Evolutionary conservation across 805 yeast species (phyloP), one percentile per base, ranked within the genome.

Genomic region (Saccharomycopsis olivae): DNA sequence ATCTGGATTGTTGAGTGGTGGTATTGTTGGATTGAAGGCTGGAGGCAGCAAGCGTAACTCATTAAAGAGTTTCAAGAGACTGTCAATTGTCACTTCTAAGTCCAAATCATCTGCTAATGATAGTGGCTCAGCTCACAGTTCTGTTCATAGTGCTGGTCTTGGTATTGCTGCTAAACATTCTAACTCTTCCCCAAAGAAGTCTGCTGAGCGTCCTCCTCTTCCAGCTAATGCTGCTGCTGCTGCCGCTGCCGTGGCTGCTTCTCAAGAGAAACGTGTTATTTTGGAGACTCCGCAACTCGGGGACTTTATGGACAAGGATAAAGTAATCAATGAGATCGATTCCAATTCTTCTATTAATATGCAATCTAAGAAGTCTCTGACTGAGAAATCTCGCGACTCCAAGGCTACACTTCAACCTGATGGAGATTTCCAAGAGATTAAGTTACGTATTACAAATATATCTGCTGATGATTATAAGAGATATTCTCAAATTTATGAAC

Each of bases 391-490:
- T 23, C 6, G 25, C 6, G 25, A 23, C 10, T 8, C 10, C 10
- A 8, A 6, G 10, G 25, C 10, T 8, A 10, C 10, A 8, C n/a
- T n/a, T n/a, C n/a, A n/a, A n/a, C n/a, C n/a, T n/a, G n/a, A n/a
- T n/a, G n/a, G n/a, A n/a, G n/a, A n/a, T n/a, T n/a, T n/a, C n/a
- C n/a, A 35, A 16, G 44, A 40, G 30, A 17, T 35, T 30, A 33
- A 29, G 5, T 20, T 25, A 21, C 17, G 36, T 11, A 38, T 45
- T 13, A 45, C 48, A 10, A 43, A 42, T 20, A 45, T 41, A 23
- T 29, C 41, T 23, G 43, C 41, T 10, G 42, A 38, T 21, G 48
- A 45, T n/a, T 36, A 42, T 10, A 43, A 39, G 31, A 20, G 46
- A 10, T 41, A 38, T 25, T 30, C 40, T 24, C 43, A 41, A 32